Evolutionary conservation across 2,329 filamentous ascomycete species (phyloP), one percentile per base, ranked within the genome.

Genomic region (Penicillium corylophilum): DNA sequence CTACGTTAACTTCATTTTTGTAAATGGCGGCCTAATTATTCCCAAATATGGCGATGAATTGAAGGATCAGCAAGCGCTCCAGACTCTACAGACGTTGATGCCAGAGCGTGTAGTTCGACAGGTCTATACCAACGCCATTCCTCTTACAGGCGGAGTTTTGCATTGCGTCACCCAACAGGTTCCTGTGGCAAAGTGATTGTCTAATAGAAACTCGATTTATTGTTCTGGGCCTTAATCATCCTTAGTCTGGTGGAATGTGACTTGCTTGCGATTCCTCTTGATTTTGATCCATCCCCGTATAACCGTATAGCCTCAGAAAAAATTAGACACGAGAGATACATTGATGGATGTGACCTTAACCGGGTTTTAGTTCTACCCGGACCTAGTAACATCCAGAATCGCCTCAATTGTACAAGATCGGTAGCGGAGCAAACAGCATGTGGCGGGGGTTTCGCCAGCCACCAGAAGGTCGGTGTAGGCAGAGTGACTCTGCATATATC

Each of bases 111-210:
- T 57, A 28, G 48, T 66, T 8, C 52, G 57, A 16, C 64, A 64
- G 35, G 64, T 69, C 13, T 56, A 48, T 43, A 50, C 63, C n/a
- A 59, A 56, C 45, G 62, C 55, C 16, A 57, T 69, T 28, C 61
- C 65, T 10, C 49, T 66, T 15, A 59, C 54, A 28, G 66, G 66
- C 10, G 64, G 65, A 5, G 66, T 61, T 23, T 53, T 69, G 35
- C 66, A 69, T 51, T 66, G 65, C 53, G 57, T 62, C 10, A 67
- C 65, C 2, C 65, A 69, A 45, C 65, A 65, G 28, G 56, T 65
- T 20, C 54, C 54, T 31, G 44, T 23, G 15, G 29, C 50, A 15
- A 23, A 35, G 22, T 39, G 43, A 40, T 44, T 35, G 33, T 35
- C 33, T 18, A 35, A 35, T 28, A 10, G 26, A 28, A 18, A 35